Base-by-base conservation (phyloP, 169 alveolate species). In the Plasmodium billcollinsi region DNA sequence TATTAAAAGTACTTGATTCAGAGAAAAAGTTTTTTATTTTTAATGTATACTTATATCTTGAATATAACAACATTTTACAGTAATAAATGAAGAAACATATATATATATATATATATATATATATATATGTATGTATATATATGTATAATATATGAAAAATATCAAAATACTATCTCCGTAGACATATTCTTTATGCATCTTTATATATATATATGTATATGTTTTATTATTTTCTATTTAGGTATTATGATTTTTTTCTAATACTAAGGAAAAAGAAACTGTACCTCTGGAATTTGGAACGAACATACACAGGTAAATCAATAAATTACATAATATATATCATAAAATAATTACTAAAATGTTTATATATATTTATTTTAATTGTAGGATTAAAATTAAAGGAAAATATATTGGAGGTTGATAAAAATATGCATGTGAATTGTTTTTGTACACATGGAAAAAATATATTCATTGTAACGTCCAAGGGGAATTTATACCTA, bases 171-270 rank as follows among this genome's bases (percentile, higher is more conserved):
- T 39, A 39, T 39, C 47, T 39, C 11, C 9, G 47, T 39, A 0
- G 47, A 39, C 11, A 39, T 39, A 39, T 39, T 39, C 9, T 2
- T 39, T 7, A 39, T 39, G 2, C 9, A 39, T 39, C 47, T 39
- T 39, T 39, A 5, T 39, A 33, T 33, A 33, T 33, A 33, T 33
- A 52, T 12, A 52, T 15, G 11, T 7, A 6, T 50, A 11, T 12
- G 20, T 39, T n/a, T 1, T 12, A 18, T 8, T 76, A 26, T 21
- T 12, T 62, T 62, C 11, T 29, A 11, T 78, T 20, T 39, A 78
- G 89, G 72, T 78, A 78, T 56, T 15, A 78, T n/a, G 76, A 78
- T 43, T 78, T 66, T 52, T 78, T 78, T 66, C 18, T 78, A 78
- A 78, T 78, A 26, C 67, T 78, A 9, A 50, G 80, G 29, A 50